A percentile compares a stretch with the other conserved stretches of the same genome.
Conservation (phyloP, 2,329 filamentous ascomycete species). For the Aspergillus pseudoglaucus region DNA sequence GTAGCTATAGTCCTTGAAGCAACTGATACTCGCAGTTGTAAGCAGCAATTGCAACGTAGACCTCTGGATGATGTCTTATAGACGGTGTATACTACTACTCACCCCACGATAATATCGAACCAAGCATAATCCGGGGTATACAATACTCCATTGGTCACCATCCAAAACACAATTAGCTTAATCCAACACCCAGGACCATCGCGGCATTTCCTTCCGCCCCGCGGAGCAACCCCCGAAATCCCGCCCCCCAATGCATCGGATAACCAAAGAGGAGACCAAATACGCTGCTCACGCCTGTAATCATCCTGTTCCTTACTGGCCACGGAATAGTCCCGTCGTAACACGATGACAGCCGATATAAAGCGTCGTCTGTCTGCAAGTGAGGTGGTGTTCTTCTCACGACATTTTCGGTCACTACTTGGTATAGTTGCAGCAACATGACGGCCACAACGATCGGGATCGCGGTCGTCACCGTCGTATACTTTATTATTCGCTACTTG, state of each 20-base stretch:
- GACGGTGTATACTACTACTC: no score
- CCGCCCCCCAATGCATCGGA: not conserved
- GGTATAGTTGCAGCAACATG: not conserved
- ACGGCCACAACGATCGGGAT: constrained; percentile 5
- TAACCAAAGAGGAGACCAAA: not conserved
- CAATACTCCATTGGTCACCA: no score
- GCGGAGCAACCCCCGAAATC: constrained; percentile 4
- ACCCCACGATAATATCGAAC: no score
- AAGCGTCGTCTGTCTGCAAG: not conserved
- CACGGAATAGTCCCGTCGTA: no score
- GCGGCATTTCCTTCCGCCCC: not conserved
- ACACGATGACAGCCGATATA: not conserved
- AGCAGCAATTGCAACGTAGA: no score
- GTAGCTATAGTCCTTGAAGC: not conserved
- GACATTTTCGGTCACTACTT: no score
- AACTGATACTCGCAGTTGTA: not conserved
- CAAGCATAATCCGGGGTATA: no score
- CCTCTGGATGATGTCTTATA: no score
- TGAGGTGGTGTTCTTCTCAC: not conserved
- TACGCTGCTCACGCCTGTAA: not conserved
- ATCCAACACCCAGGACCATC: not conserved
- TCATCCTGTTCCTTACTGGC: no score
- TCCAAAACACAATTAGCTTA: not conserved
- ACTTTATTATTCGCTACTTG: constrained; percentile 26
- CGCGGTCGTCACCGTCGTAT: constrained; percentile 20